Conservation (phyloP, 2,329 filamentous ascomycete species). For the Phyllosticta ampelicida region DNA sequence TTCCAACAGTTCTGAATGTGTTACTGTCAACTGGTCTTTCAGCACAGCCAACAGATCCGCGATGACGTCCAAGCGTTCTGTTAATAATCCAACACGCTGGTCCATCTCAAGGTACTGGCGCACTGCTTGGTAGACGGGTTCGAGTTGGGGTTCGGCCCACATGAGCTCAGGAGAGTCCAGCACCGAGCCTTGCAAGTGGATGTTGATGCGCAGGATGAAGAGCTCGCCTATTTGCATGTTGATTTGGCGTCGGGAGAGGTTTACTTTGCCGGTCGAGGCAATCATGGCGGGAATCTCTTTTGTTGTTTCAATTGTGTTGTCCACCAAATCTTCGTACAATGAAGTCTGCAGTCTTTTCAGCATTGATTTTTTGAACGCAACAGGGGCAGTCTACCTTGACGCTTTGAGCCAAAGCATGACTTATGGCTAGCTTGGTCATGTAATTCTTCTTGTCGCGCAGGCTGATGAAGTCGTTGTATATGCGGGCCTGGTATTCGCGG, state of each 20-base stretch:
- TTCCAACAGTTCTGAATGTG: slow-evolving; percentile 42
- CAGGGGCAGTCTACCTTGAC: slow-evolving; percentile 56
- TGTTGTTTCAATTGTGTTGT: slow-evolving; percentile 84
- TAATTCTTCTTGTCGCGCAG: slow-evolving; percentile 89
- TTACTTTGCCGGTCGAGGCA: slow-evolving; percentile 82
- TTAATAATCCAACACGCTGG: slow-evolving; percentile 79
- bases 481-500: slow-evolving; percentile 90
- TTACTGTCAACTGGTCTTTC: slow-evolving; percentile 90
- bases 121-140: slow-evolving; percentile 92
- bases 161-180: slow-evolving; percentile 95
- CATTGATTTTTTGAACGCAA: neutral
- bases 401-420: slow-evolving; percentile 86
- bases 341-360: slow-evolving; percentile 53
- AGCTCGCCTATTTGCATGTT: slow-evolving; percentile 99
- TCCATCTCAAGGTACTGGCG: slow-evolving; percentile 97
- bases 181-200: slow-evolving; percentile 92
- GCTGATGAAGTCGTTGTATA: slow-evolving; percentile 99
- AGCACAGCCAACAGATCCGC: slow-evolving; percentile 84
- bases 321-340: slow-evolving; percentile 89
- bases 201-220: slow-evolving; percentile 95
- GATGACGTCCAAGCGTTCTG: slow-evolving; percentile 84
- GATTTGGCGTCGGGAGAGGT: slow-evolving; percentile 77
- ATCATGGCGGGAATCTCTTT: slow-evolving; percentile 91
- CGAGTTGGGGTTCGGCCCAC: slow-evolving; percentile 95
- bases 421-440: slow-evolving; percentile 96